phyloP scores from a whole-genome alignment of 495 filamentous ascomycete species.

The Pseudomonodictys pantanalensis region DNA sequence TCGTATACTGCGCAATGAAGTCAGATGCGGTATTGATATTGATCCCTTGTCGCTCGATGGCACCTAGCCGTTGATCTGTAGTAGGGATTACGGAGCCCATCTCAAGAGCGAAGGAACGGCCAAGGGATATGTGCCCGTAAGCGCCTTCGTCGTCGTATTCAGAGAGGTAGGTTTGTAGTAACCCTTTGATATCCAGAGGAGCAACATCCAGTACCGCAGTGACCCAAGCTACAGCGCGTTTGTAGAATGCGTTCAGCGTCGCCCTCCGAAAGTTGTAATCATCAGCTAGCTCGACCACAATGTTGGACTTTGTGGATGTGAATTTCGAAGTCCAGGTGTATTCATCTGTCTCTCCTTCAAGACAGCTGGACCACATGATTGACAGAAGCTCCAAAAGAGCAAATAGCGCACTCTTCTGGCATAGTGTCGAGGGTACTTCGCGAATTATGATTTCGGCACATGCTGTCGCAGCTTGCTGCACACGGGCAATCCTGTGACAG shows the following conservation, averaged over 20 bases:
- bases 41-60: conserved; percentile 20
- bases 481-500: conserved; percentile 85
- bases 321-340: conserved; percentile 83
- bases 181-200: conserved; percentile 89
- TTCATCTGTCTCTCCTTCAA: conserved; percentile 90
- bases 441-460: conserved; percentile 82
- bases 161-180: conserved; percentile 87
- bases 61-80: conserved; percentile 80
- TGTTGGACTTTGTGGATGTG: conserved; percentile 66
- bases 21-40: conserved; percentile 88
- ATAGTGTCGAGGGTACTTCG: conserved; percentile 83
- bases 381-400: conserved; percentile 85
- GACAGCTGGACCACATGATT: conserved; percentile 90
- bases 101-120: conserved; percentile 91
- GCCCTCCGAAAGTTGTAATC: conserved; percentile 73
- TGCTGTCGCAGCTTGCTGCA: conserved; percentile 76
- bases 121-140: conserved; percentile 86
- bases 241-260: conserved; percentile 75
- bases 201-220: conserved; percentile 74
- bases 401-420: conserved; percentile 84
- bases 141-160: conserved; percentile 84
- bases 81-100: conserved; percentile 83
- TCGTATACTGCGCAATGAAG: conserved; percentile 96
- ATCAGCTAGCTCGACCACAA: conserved; percentile 87
- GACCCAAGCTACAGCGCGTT: conserved; percentile 76